Base-by-base conservation (phyloP, 2,329 filamentous ascomycete species). In the Dactylellina cionopaga region DNA sequence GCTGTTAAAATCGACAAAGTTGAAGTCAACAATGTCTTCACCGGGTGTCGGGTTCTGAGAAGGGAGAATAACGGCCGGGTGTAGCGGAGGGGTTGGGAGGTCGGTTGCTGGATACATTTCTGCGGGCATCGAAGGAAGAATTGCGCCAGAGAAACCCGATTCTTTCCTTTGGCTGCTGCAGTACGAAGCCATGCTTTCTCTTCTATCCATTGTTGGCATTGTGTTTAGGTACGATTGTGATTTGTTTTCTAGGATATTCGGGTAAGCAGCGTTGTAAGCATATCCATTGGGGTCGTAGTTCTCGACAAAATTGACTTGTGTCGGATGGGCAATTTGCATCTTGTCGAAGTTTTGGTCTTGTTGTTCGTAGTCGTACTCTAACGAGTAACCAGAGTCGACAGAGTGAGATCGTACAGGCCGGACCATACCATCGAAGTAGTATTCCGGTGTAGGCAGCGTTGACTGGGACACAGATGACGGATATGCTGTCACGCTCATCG, bases 391-490 rank as follows among this genome's bases (percentile, higher is more conserved):
- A 82, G 65, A 78, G 82, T 80, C 27, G 80, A 79, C 37, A 76
- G 75, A 75, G 81, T 83, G 35, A 79, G 78, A 75, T 83, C 83
- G 73, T 80, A 82, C 27, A 75, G 75, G 64, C 69, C 76, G 33
- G 77, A 78, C 56, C 81, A 82, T 35, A 79, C 76, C 27, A 77
- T 93, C 91, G 41, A 90, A 91, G 81, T 89, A 92, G 62, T 89
- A 90, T 55, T 92, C 90, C 15, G 91, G 92, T 9, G 91, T 92
- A 64, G 90, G 90, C 66, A 92, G 84, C 19, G 68, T 72, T n/a
- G 68, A 72, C 59, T 72, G 68, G 17, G 68, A 72, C 59, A 72
- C 68, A 13, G 59, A 72, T n/a, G 68, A 72, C 68, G 68, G 68
- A 65, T 72, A 72, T 72, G 68, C 68, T 54, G 68, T 72, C 68